Base-by-base conservation (phyloP, 163 green algal species). In the Scenedesmus sp. region DNA sequence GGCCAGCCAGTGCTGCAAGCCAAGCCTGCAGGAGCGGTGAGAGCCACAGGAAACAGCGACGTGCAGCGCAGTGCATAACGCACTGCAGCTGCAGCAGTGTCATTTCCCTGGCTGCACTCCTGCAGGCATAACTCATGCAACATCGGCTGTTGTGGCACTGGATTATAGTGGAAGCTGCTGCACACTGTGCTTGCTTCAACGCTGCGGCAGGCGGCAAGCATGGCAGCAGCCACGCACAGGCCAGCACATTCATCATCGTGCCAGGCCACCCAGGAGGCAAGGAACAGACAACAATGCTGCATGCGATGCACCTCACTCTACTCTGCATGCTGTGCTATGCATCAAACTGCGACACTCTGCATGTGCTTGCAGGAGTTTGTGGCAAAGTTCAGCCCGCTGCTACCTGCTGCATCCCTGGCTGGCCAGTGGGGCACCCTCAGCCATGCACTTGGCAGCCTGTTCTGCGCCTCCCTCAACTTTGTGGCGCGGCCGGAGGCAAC, bases 401-500 rank as follows among this genome's bases (percentile, higher is more conserved):
- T 92, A 10, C 56, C 86, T 16, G 15, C 70, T 12, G 34, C 62
- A 13, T 16, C 74, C 9, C 66, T 94, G 55, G 82, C 52, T 1
- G 13, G 34, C 55, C 84, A 87, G 6, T 98, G 95, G 93, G 60
- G 59, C 9, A 93, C 93, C 46, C 90, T 98, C 0, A 97, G 93
- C 13, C 91, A 96, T 15, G 88, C 89, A 0, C 92, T 98, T 0
- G 93, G 95, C 46, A 95, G 95, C 23, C 76, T 97, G 46, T 96
- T 98, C 90, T 98, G 96, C 79, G 94, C 95, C 4, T 97, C 95
- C 0, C 92, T 98, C 18, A 94, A 95, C 86, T 93, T 94, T 12
- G 82, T 98, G 86, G 94, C 93, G 3, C 82, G 74, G 1, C 7
- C 82, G 13, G 64, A 94, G 23, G 73, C 84, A 20, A 93, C 67